A percentile compares a stretch with the other conserved stretches of the same genome.
phyloP scores from a whole-genome alignment of 2,329 filamentous ascomycete species.

The Trichoderma atroviride region DNA sequence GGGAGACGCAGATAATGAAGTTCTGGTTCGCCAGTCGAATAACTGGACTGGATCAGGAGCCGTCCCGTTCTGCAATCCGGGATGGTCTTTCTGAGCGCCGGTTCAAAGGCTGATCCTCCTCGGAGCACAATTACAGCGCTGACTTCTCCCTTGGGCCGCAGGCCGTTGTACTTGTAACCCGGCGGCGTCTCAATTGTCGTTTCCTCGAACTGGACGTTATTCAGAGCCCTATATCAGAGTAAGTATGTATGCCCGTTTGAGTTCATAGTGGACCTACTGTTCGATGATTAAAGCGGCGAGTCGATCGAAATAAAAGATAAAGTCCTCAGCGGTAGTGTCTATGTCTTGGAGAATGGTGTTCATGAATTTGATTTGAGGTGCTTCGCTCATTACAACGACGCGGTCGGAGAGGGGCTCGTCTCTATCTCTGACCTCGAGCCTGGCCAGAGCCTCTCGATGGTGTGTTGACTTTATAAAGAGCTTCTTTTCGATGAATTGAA shows the following conservation, averaged over 20 bases:
- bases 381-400: slow-evolving; percentile 74
- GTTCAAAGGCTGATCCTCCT: slow-evolving; percentile 85
- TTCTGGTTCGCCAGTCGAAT: slow-evolving; percentile 84
- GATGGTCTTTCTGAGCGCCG: slow-evolving; percentile 84
- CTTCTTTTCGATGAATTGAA: slow-evolving; percentile 87
- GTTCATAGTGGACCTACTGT: slow-evolving; percentile 50
- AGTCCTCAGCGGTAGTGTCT: slow-evolving; percentile 79
- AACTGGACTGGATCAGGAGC: slow-evolving; percentile 86
- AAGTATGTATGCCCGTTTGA: neutral
- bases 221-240: slow-evolving; percentile 62
- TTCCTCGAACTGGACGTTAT: slow-evolving; percentile 71
- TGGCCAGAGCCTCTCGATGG: slow-evolving; percentile 77
- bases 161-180: slow-evolving; percentile 69
- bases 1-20: slow-evolving; percentile 86
- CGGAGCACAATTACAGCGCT: slow-evolving; percentile 88
- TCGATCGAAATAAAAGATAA: slow-evolving; percentile 96
- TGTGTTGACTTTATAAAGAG: slow-evolving; percentile 81
- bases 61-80: slow-evolving; percentile 90
- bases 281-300: slow-evolving; percentile 84
- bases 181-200: slow-evolving; percentile 70
- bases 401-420: slow-evolving; percentile 73
- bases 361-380: slow-evolving; percentile 81
- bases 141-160: slow-evolving; percentile 70
- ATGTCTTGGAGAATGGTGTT: slow-evolving; percentile 87
- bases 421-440: slow-evolving; percentile 71